These are phyloP conservation scores for Posidonia australis DNA, from an alignment of 106 monocot genomes.

Conservation along the genomic window DNA sequence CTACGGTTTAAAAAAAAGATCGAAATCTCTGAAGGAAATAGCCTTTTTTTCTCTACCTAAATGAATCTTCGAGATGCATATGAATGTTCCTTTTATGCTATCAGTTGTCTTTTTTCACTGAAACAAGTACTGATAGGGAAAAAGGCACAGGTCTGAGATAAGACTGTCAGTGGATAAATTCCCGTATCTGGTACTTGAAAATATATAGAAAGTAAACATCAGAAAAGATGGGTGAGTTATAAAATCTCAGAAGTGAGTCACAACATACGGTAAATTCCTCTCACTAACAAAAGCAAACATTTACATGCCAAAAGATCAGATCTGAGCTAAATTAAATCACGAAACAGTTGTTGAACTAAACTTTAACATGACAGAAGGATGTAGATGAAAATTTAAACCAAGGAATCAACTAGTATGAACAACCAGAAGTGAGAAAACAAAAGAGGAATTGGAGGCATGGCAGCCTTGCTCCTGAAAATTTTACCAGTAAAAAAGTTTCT, in stretches of 20 bases:
- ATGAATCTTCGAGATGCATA: neutral
- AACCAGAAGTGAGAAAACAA: neutral
- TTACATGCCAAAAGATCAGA: neutral
- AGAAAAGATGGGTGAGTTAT: neutral
- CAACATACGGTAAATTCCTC: neutral
- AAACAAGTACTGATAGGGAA: neutral
- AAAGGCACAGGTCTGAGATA: neutral
- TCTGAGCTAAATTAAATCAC: neutral
- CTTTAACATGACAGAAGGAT: neutral
- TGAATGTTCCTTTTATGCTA: neutral
- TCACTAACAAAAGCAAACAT: neutral
- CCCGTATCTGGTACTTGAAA: neutral
- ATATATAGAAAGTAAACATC: neutral
- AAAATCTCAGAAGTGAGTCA: neutral
- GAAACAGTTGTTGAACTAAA: too few species aligned
- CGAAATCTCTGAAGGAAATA: too few species aligned
- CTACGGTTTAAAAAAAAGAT: too few species aligned
- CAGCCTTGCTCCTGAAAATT: too few species aligned
- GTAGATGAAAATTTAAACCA: too few species aligned
- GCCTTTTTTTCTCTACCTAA: too few species aligned
- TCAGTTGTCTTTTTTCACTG: neutral
- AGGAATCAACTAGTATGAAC: neutral
- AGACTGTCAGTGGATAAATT: neutral
- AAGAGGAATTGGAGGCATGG: too few species aligned
- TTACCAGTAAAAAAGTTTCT: too few species aligned